Conservation (phyloP, 192 early-diverging fungal genomes). For the Lunasporangiospora selenospora region DNA sequence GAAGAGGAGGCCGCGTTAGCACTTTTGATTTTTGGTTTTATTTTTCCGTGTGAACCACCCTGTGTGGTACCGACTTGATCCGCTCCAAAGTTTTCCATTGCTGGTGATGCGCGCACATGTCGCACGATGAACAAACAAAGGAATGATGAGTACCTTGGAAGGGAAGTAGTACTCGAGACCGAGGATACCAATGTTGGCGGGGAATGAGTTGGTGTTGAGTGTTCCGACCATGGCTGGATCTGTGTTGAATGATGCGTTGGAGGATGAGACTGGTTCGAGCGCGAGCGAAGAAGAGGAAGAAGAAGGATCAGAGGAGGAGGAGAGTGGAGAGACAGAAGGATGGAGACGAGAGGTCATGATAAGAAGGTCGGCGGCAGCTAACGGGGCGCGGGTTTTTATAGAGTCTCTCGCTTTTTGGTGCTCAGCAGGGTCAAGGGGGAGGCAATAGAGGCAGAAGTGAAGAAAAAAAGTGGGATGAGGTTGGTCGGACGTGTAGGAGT, state of each 20-base stretch:
- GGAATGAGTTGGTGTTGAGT: slow-evolving; percentile 44
- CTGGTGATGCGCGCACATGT: no score
- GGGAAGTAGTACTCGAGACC: slow-evolving; percentile 78
- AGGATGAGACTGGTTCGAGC: background rate
- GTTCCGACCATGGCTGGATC: slow-evolving; percentile 32
- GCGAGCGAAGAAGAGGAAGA: slow-evolving; percentile 8
- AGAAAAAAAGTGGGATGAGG: slow-evolving; percentile 3
- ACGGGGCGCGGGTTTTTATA: no score
- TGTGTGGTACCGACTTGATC: no score
- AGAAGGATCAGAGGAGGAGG: background rate
- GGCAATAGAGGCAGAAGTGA: slow-evolving; percentile 6
- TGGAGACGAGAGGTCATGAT: slow-evolving; percentile 3
- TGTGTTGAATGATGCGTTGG: background rate
- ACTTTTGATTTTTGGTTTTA: background rate
- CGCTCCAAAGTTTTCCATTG: no score
- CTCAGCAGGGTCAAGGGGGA: no score
- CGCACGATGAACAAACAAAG: background rate
- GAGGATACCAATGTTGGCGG: slow-evolving; percentile 67
- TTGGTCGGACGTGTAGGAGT: no score
- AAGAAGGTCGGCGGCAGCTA: no score
- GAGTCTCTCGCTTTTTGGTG: no score
- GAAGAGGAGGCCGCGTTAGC: background rate
- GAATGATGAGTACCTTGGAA: slow-evolving; percentile 21
- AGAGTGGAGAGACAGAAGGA: background rate
- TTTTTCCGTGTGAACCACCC: no score